Evolutionary conservation across 768 basidiomycete genomes (phyloP).

Genomic region (Amanita pseudoporphyria): DNA sequence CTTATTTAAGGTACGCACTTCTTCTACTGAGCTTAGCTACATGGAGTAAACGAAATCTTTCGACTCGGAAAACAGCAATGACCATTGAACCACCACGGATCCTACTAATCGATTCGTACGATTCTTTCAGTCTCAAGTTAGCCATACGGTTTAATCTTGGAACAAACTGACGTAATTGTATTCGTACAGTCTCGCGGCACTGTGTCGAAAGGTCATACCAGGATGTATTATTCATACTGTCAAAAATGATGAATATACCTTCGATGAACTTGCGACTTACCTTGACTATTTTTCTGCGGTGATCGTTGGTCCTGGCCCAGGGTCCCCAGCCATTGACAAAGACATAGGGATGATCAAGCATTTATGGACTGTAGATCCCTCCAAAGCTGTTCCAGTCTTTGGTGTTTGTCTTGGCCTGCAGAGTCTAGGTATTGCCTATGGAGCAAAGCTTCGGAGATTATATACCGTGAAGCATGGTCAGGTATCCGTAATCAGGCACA

Average conservation of each 20-base stretch:
- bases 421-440: constrained; percentile 58
- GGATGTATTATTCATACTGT: constrained; percentile 56
- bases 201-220: constrained; percentile 57
- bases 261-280: constrained; percentile 39
- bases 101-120: constrained; percentile 74
- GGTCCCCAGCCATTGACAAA: constrained; percentile 50
- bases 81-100: constrained; percentile 37
- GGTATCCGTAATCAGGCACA: constrained; percentile 54
- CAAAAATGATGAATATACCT: constrained; percentile 55
- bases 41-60: background rate
- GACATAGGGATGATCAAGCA: constrained; percentile 66
- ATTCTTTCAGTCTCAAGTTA: constrained; percentile 85
- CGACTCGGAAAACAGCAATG: constrained; percentile 21
- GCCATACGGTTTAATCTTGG: constrained; percentile 16
- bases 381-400: constrained; percentile 56
- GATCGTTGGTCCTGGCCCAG: constrained; percentile 74
- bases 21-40: background rate
- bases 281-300: constrained; percentile 58
- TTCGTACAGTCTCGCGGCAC: constrained; percentile 52
- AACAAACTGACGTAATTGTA: background rate
- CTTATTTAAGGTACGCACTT: constrained; percentile 12
- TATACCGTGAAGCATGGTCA: constrained; percentile 73
- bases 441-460: constrained; percentile 50
- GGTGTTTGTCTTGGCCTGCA: constrained; percentile 82
- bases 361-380: constrained; percentile 54